These are phyloP conservation scores for Fusarium nisikadoi DNA, from an alignment of 2,329 filamentous ascomycete genomes.

Conservation along the genomic window DNA sequence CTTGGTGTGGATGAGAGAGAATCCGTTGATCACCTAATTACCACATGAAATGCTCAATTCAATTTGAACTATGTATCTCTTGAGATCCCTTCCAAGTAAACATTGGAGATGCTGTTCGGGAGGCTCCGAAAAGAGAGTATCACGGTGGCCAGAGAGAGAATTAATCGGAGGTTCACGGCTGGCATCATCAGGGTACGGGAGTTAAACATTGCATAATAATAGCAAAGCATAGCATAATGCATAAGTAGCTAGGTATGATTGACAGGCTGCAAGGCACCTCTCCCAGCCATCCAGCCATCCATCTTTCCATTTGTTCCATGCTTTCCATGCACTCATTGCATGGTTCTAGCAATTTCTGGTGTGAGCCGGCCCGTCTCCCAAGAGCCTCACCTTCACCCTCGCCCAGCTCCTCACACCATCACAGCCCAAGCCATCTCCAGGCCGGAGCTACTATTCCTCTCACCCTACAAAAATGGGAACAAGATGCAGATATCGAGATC, in stretches of 20 bases:
- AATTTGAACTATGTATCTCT: not conserved
- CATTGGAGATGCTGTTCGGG: not conserved
- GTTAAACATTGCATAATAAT: constrained; percentile 8
- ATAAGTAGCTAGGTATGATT: constrained; percentile 5
- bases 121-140: constrained; percentile 3
- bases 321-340: constrained; percentile 28
- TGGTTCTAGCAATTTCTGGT: constrained; percentile 38
- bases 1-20: constrained; percentile 11
- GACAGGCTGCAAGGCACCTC: constrained; percentile 30
- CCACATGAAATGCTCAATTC: not conserved
- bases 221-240: not conserved
- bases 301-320: constrained; percentile 7
- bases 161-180: constrained; percentile 2
- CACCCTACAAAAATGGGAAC: constrained; percentile 18
- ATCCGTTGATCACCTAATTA: not conserved
- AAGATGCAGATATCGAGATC: constrained; percentile 37
- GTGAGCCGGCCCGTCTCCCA: constrained; percentile 41
- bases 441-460: constrained; percentile 32
- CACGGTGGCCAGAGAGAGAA: constrained; percentile 5
- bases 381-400: constrained; percentile 10
- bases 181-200: constrained; percentile 11
- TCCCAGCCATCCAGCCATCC: not conserved
- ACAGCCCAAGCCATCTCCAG: constrained; percentile 7
- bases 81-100: not conserved
- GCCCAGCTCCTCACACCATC: constrained; percentile 31